Base-by-base conservation (phyloP, 768 basidiomycete genomes). In the Dioszegia hungarica region DNA sequence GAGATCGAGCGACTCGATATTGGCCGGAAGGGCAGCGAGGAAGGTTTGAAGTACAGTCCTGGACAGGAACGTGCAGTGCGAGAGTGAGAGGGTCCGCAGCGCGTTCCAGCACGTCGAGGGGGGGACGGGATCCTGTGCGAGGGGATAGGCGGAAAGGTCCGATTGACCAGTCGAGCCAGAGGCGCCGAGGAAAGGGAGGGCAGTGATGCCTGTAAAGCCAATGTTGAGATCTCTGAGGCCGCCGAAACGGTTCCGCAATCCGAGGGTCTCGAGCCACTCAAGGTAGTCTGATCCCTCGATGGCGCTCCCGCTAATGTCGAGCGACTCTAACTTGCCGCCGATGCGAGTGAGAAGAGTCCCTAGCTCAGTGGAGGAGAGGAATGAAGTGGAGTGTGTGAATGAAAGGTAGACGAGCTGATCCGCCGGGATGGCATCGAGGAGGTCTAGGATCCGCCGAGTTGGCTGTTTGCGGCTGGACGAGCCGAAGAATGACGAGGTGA, bases 331-430 rank as follows among this genome's bases (percentile, higher is more conserved):
- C 33, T 38, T 51, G 1, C 62, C 56, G 3, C 64, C 61, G 15
- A 71, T 29, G 14, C 54, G 27, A 8, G 50, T 20, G 4, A 71
- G 34, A 3, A 62, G 36, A 20, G 12, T 28, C 3, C 53, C 57
- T 9, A 68, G 43, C 3, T 68, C 64, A 17, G 36, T 33, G 14
- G 47, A 15, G 17, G 60, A 48, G 4, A 66, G 44, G 43, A 62
- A 68, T 1, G 68, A 61, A 9, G 63, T 60, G 12, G 69, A 68
- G 44, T 66, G 68, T 2, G 66, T 63, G 17, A 71, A 39, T 17
- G 56, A 59, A 9, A 71, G 36, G 6, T 54, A 53, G 2, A 31
- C 5, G 17, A 71, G 54, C 37, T 68, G 63, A 47, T 64, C 60
- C 25, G 40, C 28, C 1, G 60, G 62, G 5, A 71, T 44, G 17